A percentile compares a stretch with the other conserved stretches of the same genome.
phyloP scores from a whole-genome alignment of 2,329 filamentous ascomycete species.

The Aspergillus pseudoviridinutans region DNA sequence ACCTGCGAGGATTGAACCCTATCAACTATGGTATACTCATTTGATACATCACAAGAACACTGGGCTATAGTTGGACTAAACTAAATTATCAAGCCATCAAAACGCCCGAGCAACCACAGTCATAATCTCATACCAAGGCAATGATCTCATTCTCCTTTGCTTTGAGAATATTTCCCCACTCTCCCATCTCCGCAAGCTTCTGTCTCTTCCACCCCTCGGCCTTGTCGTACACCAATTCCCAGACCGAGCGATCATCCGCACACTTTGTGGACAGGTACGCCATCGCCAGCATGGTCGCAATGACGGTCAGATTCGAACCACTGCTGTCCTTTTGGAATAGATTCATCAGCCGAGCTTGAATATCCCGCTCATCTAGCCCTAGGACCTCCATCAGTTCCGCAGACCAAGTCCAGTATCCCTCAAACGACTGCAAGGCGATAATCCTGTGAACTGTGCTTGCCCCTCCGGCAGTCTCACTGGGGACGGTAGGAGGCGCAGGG shows the following conservation, averaged over 20 bases:
- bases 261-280: slow-evolving; percentile 7
- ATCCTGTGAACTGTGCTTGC: slow-evolving; percentile 38
- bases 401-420: slow-evolving; percentile 50
- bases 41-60: background rate
- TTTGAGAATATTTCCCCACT: background rate
- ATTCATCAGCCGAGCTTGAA: background rate
- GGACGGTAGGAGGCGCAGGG: background rate
- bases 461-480: slow-evolving; percentile 1
- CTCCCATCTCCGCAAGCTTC: background rate
- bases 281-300: slow-evolving; percentile 15
- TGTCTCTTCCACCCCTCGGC: slow-evolving; percentile 11
- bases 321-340: background rate
- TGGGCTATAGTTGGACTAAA: background rate
- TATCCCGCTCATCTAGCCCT: background rate
- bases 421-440: slow-evolving; percentile 54
- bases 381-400: background rate
- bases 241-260: background rate
- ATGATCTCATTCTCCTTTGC: background rate
- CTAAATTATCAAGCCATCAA: too few relatives aligned
- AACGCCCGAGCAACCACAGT: background rate
- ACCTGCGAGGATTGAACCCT: background rate
- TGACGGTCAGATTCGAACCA: background rate
- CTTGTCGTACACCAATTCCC: slow-evolving; percentile 17
- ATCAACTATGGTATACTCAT: background rate
- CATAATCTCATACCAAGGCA: background rate